Evolutionary conservation across 1,284 basidiomycete genomes (phyloP).

Genomic region (Marasmius oreades): DNA sequence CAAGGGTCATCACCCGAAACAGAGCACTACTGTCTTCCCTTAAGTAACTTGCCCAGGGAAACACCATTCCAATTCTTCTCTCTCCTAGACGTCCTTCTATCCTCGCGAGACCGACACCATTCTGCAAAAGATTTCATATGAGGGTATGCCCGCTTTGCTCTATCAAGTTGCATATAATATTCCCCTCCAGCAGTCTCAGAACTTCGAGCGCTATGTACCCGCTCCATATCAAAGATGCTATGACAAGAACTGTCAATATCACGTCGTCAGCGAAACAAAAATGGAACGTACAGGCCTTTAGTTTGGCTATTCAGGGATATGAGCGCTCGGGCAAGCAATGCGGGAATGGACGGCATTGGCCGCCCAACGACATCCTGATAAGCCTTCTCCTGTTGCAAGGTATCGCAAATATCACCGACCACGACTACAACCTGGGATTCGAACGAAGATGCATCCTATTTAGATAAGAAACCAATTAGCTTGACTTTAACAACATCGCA

Average conservation of each 20-base stretch:
- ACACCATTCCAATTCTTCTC: conserved; percentile 31
- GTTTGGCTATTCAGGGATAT: conserved; percentile 17
- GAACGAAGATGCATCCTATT: conserved; percentile 22
- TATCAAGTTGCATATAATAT: conserved; percentile 18
- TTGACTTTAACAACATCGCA: not conserved
- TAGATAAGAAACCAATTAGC: not conserved
- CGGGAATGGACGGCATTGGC: conserved; percentile 26
- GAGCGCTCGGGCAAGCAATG: conserved; percentile 18
- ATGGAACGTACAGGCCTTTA: conserved; percentile 27
- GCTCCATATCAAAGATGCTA: conserved; percentile 31
- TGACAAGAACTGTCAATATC: not conserved
- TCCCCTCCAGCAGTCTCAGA: conserved; percentile 13
- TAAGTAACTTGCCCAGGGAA: conserved; percentile 25
- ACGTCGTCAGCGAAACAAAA: not conserved
- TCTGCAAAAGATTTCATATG: conserved; percentile 26
- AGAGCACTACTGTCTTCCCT: conserved; percentile 16
- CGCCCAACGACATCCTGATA: conserved; percentile 29
- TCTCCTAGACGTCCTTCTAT: conserved; percentile 8
- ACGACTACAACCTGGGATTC: conserved; percentile 26
- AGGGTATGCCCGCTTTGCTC: conserved; percentile 24
- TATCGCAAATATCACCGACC: conserved; percentile 29
- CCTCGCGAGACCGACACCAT: conserved; percentile 20
- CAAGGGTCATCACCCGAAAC: too few species aligned
- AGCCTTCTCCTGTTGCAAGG: conserved; percentile 24
- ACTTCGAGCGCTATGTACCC: conserved; percentile 22